phyloP scores from a whole-genome alignment of 2,329 filamentous ascomycete genomes.

The Zasmidium cellare region DNA sequence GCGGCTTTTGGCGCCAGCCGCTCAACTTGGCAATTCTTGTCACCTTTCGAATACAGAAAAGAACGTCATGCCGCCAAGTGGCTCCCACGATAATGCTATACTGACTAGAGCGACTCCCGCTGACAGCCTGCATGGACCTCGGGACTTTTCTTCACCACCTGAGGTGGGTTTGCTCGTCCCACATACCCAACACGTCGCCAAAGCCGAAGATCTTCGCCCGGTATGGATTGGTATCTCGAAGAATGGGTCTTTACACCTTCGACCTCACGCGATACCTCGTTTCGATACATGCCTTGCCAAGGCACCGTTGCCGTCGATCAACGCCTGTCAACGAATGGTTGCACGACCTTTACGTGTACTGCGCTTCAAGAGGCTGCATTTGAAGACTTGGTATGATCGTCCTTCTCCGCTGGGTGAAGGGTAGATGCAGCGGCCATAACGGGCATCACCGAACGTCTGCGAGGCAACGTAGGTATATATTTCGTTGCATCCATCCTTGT shows the following conservation, averaged over 20 bases:
- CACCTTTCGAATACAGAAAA: not conserved
- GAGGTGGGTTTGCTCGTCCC: not conserved
- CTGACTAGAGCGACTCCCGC: not conserved
- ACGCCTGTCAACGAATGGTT: not conserved
- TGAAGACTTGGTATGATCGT: not conserved
- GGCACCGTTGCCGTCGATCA: not conserved
- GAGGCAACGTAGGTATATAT: slow-evolving; percentile 14
- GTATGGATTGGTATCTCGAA: not conserved
- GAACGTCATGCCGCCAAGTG: not conserved
- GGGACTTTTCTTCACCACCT: not conserved
- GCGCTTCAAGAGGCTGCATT: not conserved
- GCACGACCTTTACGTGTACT: not conserved
- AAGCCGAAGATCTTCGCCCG: not conserved
- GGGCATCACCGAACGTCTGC: not conserved
- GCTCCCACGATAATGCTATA: not conserved
- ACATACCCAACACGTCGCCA: not conserved
- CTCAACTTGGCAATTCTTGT: not conserved
- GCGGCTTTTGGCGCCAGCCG: not conserved
- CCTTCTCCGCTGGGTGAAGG: not conserved
- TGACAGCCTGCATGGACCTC: not conserved
- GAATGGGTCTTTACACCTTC: not conserved
- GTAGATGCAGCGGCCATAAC: not conserved
- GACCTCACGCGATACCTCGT: slow-evolving; percentile 2
- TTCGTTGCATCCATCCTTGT: slow-evolving; percentile 21
- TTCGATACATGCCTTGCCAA: not conserved